Conservation (phyloP, 768 basidiomycete species). For the Boletus tylopilopsis region DNA sequence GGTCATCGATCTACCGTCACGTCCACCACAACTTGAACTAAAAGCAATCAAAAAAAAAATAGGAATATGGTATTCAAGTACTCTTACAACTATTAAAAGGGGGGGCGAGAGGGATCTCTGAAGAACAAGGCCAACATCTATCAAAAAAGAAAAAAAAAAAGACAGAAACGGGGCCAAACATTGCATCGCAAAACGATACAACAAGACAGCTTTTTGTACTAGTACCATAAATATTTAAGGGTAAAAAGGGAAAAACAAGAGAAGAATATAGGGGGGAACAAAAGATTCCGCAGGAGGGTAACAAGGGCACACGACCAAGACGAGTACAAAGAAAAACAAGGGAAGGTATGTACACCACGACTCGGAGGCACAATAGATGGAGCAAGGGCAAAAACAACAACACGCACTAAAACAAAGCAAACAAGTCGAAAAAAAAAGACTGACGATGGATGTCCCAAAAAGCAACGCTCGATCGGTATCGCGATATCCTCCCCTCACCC, state of each 20-base stretch:
- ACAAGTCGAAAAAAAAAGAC: not conserved
- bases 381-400: slow-evolving; percentile 4
- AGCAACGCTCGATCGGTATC: slow-evolving; percentile 3
- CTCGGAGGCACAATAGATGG: slow-evolving; percentile 12
- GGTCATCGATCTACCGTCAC: too few relatives aligned
- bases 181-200: not conserved
- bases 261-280: too few relatives aligned
- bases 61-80: not conserved
- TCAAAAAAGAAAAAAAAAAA: not conserved
- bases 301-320: slow-evolving; percentile 3
- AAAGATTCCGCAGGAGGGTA: slow-evolving; percentile 12
- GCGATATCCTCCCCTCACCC: not conserved
- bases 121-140: not conserved
- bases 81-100: not conserved
- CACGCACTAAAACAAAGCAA: slow-evolving; percentile 2
- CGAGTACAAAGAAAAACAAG: slow-evolving; percentile 1
- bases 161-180: not conserved
- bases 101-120: too few relatives aligned
- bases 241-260: not conserved
- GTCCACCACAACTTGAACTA: too few relatives aligned
- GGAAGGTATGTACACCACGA: slow-evolving; percentile 21
- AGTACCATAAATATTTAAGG: slow-evolving; percentile 30
- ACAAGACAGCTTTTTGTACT: slow-evolving; percentile 25
- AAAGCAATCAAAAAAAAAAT: too few relatives aligned
- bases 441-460: slow-evolving; percentile 11